Conservation (phyloP, 179 eudicot species). For the Spergularia azorica region DNA sequence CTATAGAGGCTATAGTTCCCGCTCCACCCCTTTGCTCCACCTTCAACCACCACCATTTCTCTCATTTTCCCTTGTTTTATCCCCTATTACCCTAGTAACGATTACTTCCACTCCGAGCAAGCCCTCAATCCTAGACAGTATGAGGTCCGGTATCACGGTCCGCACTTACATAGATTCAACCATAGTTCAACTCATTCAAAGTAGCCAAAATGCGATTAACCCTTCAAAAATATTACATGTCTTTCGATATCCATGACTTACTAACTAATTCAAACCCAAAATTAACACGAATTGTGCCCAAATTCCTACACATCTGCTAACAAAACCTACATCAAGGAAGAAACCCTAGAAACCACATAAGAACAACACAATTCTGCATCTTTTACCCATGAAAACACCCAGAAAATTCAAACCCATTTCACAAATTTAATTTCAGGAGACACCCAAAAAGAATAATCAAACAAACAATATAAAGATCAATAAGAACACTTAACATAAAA, state of each 20-base stretch:
- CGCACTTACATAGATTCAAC: not conserved
- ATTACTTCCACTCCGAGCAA: no score
- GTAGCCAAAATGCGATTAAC: not conserved
- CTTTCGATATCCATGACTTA: not conserved
- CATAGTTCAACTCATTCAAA: not conserved
- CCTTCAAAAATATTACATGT: not conserved
- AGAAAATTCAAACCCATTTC: not conserved
- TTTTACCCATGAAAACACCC: not conserved
- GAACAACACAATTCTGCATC: not conserved
- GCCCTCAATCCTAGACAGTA: no score
- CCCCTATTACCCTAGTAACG: no score
- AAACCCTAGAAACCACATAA: conserved; percentile 13
- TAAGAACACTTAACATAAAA: not conserved
- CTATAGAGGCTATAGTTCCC: no score
- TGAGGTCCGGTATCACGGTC: no score
- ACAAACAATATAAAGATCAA: not conserved
- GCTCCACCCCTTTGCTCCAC: no score
- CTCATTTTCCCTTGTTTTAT: no score
- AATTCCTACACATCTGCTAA: not conserved
- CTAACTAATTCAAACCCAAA: not conserved
- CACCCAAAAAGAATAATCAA: not conserved
- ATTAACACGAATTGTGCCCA: not conserved
- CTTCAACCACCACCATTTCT: no score
- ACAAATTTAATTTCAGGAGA: not conserved
- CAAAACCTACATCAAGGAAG: not conserved